Evolutionary conservation across 768 basidiomycete species (phyloP).

Genomic region (Termitomyces sp.): DNA sequence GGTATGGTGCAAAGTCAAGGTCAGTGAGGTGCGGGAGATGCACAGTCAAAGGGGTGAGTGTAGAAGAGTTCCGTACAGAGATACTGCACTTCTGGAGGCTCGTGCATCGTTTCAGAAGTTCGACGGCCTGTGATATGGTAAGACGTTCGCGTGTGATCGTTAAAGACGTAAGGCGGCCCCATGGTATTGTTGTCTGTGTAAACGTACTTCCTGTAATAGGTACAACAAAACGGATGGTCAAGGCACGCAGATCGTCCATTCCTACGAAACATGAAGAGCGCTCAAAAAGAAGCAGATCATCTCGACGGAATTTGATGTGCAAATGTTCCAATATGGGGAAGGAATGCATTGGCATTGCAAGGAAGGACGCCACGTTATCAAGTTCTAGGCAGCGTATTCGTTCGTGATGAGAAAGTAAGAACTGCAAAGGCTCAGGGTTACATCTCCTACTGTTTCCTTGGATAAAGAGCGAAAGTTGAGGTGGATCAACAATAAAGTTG

Average conservation of each 20-base stretch:
- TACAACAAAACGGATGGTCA: neutral
- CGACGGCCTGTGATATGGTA: neutral
- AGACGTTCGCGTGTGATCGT: neutral
- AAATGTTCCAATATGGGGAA: neutral
- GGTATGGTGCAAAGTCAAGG: neutral
- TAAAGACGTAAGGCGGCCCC: neutral
- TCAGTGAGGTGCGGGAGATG: neutral
- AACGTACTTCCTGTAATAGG: too few species aligned
- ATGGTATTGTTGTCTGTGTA: neutral
- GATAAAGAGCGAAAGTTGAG: too few species aligned
- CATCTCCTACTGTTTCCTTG: too few species aligned
- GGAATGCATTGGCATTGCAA: neutral
- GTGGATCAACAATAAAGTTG: too few species aligned
- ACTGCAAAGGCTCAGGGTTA: too few species aligned
- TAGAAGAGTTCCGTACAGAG: neutral
- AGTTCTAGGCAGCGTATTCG: too few species aligned
- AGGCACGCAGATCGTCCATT: neutral
- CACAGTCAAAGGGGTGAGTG: neutral
- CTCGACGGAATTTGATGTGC: neutral
- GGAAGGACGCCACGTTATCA: neutral
- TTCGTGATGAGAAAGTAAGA: too few species aligned
- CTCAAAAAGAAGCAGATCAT: neutral
- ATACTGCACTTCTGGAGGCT: neutral
- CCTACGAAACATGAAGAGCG: neutral
- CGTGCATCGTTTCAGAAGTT: neutral